A percentile compares a stretch with the other conserved stretches of the same genome.
Conservation (phyloP, 768 basidiomycete species). For the Solioccasus polychromus region DNA sequence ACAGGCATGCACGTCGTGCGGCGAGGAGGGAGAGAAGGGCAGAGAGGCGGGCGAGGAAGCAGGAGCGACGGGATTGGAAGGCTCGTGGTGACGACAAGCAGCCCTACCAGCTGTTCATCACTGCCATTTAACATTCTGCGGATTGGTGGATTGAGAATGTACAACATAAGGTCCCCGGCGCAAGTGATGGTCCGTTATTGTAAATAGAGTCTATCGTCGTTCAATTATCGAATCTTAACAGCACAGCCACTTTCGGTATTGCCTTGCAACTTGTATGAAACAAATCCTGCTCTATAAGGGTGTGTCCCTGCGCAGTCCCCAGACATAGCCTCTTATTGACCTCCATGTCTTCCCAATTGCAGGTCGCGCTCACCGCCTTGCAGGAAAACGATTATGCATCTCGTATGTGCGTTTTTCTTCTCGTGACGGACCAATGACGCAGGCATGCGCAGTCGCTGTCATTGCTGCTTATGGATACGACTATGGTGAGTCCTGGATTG, state of each 20-base stretch:
- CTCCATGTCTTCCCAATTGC: neutral
- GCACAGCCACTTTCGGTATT: too few relatives aligned
- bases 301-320: too few relatives aligned
- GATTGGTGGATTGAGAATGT: too few relatives aligned
- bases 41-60: conserved; percentile 7
- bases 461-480: conserved; percentile 6
- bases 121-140: too few relatives aligned
- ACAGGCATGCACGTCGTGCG: conserved; percentile 7
- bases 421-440: neutral
- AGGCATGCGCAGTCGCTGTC: neutral
- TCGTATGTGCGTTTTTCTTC: neutral
- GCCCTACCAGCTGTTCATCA: conserved; percentile 25
- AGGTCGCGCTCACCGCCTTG: neutral
- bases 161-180: too few relatives aligned
- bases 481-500: conserved; percentile 2
- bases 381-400: neutral
- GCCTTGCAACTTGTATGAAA: too few relatives aligned
- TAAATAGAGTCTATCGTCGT: too few relatives aligned
- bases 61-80: conserved; percentile 17
- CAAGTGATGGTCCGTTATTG: too few relatives aligned
- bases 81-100: conserved; percentile 10
- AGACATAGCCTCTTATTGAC: too few relatives aligned
- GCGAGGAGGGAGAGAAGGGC: conserved; percentile 14
- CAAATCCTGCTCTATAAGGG: too few relatives aligned
- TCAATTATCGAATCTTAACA: too few relatives aligned